These are phyloP conservation scores for Leptomonas pyrrhocoris DNA, from an alignment of 208 protist species.

Conservation along the genomic window DNA sequence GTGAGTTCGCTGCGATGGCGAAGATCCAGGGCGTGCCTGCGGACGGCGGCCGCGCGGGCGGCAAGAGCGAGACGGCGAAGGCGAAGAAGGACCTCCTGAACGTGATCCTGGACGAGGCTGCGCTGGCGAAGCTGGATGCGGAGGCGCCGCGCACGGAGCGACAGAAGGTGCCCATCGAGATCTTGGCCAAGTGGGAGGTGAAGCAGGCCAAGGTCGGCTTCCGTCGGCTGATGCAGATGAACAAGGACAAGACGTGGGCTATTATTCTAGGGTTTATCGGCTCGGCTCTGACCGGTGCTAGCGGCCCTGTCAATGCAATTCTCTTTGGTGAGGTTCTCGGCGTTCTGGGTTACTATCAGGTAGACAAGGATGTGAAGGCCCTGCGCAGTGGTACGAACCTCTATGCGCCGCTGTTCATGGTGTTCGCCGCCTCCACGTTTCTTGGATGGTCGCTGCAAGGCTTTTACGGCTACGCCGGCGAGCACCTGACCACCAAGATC, in stretches of 20 bases:
- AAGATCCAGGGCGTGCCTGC: conserved; percentile 47
- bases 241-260: conserved; percentile 33
- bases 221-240: conserved; percentile 47
- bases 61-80: conserved; percentile 5
- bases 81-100: conserved; percentile 25
- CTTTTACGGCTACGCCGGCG: conserved; percentile 74
- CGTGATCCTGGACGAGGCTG: conserved; percentile 46
- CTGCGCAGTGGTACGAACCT: conserved; percentile 41
- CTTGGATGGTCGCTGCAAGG: conserved; percentile 47
- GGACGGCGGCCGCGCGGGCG: conserved; percentile 1
- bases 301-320: conserved; percentile 43
- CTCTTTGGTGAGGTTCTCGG: conserved; percentile 52
- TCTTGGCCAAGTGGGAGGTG: conserved; percentile 60
- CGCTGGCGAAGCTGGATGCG: conserved; percentile 41
- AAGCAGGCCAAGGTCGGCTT: conserved; percentile 39
- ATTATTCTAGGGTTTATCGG: conserved; percentile 54
- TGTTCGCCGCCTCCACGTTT: conserved; percentile 42
- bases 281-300: conserved; percentile 40
- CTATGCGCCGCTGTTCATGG: conserved; percentile 58
- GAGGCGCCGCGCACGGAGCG: conserved; percentile 53
- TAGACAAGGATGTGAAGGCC: conserved; percentile 29
- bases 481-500: conserved; percentile 66
- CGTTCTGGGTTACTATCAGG: conserved; percentile 40
- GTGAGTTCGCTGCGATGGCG: conserved; percentile 77
- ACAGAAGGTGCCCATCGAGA: conserved; percentile 56